A percentile compares a stretch with the other conserved stretches of the same genome.
phyloP scores from a whole-genome alignment of 305 asterid genomes.

The Fraxinus latifolia region DNA sequence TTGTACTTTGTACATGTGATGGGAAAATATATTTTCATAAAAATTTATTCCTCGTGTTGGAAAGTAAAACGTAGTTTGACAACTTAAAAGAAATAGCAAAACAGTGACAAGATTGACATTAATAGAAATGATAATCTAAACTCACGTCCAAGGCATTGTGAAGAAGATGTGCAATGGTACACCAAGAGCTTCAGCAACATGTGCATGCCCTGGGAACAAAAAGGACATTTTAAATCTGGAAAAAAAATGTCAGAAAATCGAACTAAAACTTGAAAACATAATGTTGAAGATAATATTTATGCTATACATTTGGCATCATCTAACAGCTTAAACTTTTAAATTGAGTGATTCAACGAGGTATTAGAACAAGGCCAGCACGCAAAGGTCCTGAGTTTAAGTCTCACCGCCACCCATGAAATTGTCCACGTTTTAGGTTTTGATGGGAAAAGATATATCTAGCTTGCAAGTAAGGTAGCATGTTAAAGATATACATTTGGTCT shows the following conservation, averaged over 20 bases:
- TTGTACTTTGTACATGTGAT: neutral
- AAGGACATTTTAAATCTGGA: conserved; percentile 16
- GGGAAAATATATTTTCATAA: neutral
- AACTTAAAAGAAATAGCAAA: conserved; percentile 8
- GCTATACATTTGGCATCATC: neutral
- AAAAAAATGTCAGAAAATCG: neutral
- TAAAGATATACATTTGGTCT: neutral
- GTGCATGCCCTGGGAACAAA: conserved; percentile 75
- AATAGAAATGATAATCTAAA: conserved; percentile 17
- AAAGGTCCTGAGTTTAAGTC: neutral
- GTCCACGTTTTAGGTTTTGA: neutral
- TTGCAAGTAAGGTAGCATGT: neutral
- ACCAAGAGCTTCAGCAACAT: conserved; percentile 96
- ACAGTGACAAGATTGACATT: conserved; percentile 14
- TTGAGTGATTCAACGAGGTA: neutral
- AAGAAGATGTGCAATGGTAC: conserved; percentile 96
- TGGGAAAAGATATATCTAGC: neutral
- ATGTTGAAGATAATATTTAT: neutral
- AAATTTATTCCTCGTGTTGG: neutral
- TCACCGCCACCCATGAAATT: neutral
- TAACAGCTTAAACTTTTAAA: neutral
- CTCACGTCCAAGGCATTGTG: conserved; percentile 99
- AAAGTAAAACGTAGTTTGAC: neutral
- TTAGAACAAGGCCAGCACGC: neutral
- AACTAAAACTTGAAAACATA: neutral